Percentiles rank a stretch among this genome's conserved stretches.
Evolutionary conservation across 2,329 filamentous ascomycete species (phyloP).

Genomic region (Colletotrichum magnum): DNA sequence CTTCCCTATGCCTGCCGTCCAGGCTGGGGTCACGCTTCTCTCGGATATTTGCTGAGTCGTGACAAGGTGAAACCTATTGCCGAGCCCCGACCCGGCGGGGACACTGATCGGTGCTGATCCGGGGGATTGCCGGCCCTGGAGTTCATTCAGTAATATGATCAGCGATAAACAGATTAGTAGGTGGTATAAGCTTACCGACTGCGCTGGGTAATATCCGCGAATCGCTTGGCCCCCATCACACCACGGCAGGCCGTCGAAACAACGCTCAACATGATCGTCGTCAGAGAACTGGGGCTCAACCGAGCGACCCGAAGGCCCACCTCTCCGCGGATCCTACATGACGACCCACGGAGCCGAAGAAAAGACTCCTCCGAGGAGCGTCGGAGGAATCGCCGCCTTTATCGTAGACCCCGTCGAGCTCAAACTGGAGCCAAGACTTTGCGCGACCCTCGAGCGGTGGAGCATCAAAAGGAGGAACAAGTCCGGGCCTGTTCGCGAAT

Average conservation of each 20-base stretch:
- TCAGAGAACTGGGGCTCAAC: conserved; percentile 1
- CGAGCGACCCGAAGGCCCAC: neutral
- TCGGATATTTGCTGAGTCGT: neutral
- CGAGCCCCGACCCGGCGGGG: neutral
- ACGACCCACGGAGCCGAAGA: neutral
- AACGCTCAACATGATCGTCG: conserved; percentile 11
- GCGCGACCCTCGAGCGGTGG: no score
- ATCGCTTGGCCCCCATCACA: neutral
- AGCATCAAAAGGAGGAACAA: neutral
- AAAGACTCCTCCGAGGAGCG: neutral
- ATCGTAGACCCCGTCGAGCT: neutral
- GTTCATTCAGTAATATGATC: neutral
- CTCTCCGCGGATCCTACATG: neutral
- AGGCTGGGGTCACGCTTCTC: no score
- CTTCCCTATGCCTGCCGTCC: neutral
- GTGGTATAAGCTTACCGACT: neutral
- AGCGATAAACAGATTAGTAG: no score
- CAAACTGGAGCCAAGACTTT: neutral
- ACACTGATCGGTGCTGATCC: neutral
- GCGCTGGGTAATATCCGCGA: neutral
- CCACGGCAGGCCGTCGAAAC: conserved; percentile 17
- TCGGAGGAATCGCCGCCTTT: neutral
- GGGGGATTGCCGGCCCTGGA: neutral
- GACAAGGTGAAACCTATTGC: neutral
- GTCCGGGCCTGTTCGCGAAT: neutral